Evolutionary conservation across 2,329 filamentous ascomycete genomes (phyloP).

Genomic region (Phaeosphaeria sp.): DNA sequence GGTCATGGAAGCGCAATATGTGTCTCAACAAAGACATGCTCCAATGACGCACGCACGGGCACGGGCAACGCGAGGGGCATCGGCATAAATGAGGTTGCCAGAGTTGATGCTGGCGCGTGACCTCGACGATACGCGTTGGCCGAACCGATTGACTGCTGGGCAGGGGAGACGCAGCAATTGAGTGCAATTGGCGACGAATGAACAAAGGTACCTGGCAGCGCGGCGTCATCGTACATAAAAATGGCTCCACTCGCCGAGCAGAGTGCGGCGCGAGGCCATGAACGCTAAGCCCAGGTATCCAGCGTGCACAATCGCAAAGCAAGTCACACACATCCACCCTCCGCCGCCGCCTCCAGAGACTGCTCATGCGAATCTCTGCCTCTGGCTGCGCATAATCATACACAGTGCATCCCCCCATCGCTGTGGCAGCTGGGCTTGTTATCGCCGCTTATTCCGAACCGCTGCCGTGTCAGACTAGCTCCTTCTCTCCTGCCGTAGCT

Average conservation of each 20-base stretch:
- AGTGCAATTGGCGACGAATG: conserved; percentile 8
- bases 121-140: conserved; percentile 15
- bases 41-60: conserved; percentile 14
- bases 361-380: conserved; percentile 15
- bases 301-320: conserved; percentile 13
- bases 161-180: conserved; percentile 23
- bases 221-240: conserved; percentile 28
- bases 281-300: conserved; percentile 14
- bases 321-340: conserved; percentile 18
- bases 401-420: conserved; percentile 18
- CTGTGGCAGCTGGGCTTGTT: conserved; percentile 6
- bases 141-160: background rate
- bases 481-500: conserved; percentile 33
- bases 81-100: conserved; percentile 1
- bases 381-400: conserved; percentile 14
- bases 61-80: background rate
- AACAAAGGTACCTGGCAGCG: conserved; percentile 13
- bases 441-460: conserved; percentile 25
- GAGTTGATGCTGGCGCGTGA: conserved; percentile 17
- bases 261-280: conserved; percentile 15
- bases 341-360: background rate
- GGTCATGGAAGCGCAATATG: background rate
- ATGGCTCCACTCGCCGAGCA: conserved; percentile 8
- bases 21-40: conserved; percentile 2
- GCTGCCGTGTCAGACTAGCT: conserved; percentile 32